Conservation (phyloP, 129 eudicot species). For the Tagetes erecta region DNA sequence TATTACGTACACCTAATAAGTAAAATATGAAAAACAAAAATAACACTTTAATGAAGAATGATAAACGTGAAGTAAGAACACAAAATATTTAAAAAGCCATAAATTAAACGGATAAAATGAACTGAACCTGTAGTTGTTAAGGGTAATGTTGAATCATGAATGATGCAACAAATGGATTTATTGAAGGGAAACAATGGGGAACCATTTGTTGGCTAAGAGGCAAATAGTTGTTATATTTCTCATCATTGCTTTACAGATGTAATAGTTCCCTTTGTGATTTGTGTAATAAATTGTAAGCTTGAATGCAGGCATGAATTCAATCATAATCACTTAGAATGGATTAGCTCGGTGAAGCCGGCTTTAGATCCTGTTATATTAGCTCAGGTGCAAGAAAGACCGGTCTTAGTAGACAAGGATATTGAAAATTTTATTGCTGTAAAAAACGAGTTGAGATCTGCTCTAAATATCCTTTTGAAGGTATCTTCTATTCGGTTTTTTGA, state of each 20-base stretch:
- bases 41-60: neutral
- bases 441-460: slow-evolving; percentile 69
- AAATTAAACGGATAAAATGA: neutral
- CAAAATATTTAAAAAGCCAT: neutral
- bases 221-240: neutral
- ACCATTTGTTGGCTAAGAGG: neutral
- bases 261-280: slow-evolving; percentile 15
- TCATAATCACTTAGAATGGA: slow-evolving; percentile 79
- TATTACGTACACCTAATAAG: neutral
- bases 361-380: slow-evolving; percentile 61
- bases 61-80: neutral
- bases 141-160: neutral
- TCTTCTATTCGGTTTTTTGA: slow-evolving; percentile 7
- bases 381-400: slow-evolving; percentile 40
- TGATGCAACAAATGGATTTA: neutral
- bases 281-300: slow-evolving; percentile 5
- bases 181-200: slow-evolving; percentile 2
- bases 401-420: slow-evolving; percentile 48
- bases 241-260: slow-evolving; percentile 6
- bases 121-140: neutral
- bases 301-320: slow-evolving; percentile 74
- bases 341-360: slow-evolving; percentile 56
- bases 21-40: neutral
- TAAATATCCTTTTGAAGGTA: slow-evolving; percentile 80
- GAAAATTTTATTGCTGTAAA: slow-evolving; percentile 53